Evolutionary conservation across 441 rosid species (phyloP).

Genomic region (Syzygium syzygioides): DNA sequence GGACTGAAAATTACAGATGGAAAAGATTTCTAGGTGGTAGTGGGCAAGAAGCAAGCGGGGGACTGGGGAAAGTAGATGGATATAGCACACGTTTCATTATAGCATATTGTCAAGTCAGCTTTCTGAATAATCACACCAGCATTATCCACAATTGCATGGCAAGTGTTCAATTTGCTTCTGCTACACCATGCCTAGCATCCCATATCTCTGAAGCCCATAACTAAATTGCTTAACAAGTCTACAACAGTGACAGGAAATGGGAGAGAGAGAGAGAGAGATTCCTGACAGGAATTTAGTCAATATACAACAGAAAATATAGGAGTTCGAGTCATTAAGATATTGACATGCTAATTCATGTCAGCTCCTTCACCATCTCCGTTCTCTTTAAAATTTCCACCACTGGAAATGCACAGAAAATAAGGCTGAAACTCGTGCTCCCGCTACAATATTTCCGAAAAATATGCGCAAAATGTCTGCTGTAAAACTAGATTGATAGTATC

Average conservation of each 20-base stretch:
- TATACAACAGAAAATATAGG: too few species aligned
- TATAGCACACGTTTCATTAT: slow-evolving; percentile 71
- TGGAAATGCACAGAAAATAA: too few species aligned
- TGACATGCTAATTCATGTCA: too few species aligned
- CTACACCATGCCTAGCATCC: slow-evolving; percentile 88
- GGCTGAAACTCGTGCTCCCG: too few species aligned
- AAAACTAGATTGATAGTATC: too few species aligned
- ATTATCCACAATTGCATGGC: slow-evolving; percentile 84
- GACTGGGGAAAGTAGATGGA: background rate
- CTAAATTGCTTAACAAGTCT: background rate
- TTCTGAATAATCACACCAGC: slow-evolving; percentile 76
- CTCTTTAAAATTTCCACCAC: too few species aligned
- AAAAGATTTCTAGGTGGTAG: background rate
- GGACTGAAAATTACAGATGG: background rate
- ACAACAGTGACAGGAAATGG: background rate
- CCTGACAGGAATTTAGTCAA: too few species aligned
- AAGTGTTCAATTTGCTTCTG: slow-evolving; percentile 57
- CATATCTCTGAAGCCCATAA: slow-evolving; percentile 55
- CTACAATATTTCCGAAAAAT: too few species aligned
- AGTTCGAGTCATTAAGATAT: too few species aligned
- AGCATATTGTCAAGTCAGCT: slow-evolving; percentile 73
- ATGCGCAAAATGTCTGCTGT: too few species aligned
- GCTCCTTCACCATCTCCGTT: too few species aligned
- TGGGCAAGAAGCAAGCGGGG: background rate
- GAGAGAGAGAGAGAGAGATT: background rate